phyloP scores from a whole-genome alignment of 1,284 basidiomycete species.

The Ceratobasidium sp. region DNA sequence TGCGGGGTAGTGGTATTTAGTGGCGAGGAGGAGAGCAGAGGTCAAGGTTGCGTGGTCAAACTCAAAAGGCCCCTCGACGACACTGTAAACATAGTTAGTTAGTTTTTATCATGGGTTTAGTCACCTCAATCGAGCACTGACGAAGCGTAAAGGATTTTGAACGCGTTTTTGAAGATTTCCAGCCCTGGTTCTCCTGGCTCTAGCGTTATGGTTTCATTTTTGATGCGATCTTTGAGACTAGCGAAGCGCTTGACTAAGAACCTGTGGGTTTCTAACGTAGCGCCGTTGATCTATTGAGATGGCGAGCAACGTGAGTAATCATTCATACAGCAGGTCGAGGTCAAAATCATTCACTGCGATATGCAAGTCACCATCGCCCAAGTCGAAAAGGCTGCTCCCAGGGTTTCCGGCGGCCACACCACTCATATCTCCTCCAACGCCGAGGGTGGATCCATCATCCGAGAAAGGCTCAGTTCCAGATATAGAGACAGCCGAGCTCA shows the following conservation, averaged over 20 bases:
- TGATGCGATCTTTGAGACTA: slow-evolving; percentile 3
- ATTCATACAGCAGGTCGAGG: too few relatives aligned
- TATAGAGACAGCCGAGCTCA: too few relatives aligned
- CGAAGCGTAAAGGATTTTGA: slow-evolving; percentile 34
- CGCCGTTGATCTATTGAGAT: slow-evolving; percentile 2
- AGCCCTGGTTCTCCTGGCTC: not conserved
- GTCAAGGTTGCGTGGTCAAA: slow-evolving; percentile 7
- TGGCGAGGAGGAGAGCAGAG: not conserved
- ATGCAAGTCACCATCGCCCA: too few relatives aligned
- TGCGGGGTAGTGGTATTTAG: not conserved
- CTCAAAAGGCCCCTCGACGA: not conserved
- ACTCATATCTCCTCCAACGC: too few relatives aligned
- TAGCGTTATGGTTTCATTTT: slow-evolving; percentile 5
- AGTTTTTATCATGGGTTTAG: too few relatives aligned
- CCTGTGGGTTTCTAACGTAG: slow-evolving; percentile 20
- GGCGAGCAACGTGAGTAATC: too few relatives aligned
- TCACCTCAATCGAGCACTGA: not conserved
- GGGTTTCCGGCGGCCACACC: too few relatives aligned
- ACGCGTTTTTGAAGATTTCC: slow-evolving; percentile 3
- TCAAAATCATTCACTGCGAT: too few relatives aligned
- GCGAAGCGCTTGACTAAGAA: slow-evolving; percentile 18
- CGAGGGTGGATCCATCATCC: too few relatives aligned
- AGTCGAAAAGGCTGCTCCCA: too few relatives aligned
- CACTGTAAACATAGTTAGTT: not conserved
- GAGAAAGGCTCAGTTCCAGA: too few relatives aligned